Evolutionary conservation across 495 filamentous ascomycete genomes (phyloP), one percentile per base, ranked within the genome.

Genomic region (Rhypophila decipiens): DNA sequence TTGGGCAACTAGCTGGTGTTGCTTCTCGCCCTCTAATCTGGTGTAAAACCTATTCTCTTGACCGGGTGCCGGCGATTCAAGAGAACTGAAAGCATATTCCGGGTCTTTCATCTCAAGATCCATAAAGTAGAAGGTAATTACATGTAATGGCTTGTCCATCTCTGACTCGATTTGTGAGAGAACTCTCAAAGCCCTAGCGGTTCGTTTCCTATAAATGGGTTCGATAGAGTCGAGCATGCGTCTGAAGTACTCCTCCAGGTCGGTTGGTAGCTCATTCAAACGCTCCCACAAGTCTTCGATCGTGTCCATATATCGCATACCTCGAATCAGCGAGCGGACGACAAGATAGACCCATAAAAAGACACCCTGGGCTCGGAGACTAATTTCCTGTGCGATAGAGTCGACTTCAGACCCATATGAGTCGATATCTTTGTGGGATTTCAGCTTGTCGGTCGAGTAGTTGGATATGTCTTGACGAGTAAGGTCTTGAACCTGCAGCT

Each of bases 311-410:
- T 47, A n/a, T 11, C 24, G 5, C 4, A 47, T 10, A 1, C 44
- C 35, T 4, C 27, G 23, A 1, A 39, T 11, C 7, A 47, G 34
- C 2, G 33, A 27, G 9, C 35, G 4, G 4, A 47, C 34, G 11
- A 47, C 44, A 15, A 39, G 22, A 19, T 24, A 29, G 1, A 47
- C 44, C 44, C 35, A 47, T 2, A 47, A 36, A 20, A 47, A 47
- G 1, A 47, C 44, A 1, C 44, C 44, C 20, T 39, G 4, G 2
- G 44, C 34, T 2, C n/a, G 5, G 2, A 1, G 4, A 3, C 17
- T 24, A 29, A 47, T 38, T 4, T 39, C 7, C 15, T 35, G 11
- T 8, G 39, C 21, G 0, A 49, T 24, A 12, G 13, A 7, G 2
- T 46, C 29, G 27, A 18, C 43, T 22, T 37, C 19, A 15, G 9